These are phyloP conservation scores for Glycine tomentella DNA, from an alignment of 306 rosid species.

Conservation along the genomic window DNA sequence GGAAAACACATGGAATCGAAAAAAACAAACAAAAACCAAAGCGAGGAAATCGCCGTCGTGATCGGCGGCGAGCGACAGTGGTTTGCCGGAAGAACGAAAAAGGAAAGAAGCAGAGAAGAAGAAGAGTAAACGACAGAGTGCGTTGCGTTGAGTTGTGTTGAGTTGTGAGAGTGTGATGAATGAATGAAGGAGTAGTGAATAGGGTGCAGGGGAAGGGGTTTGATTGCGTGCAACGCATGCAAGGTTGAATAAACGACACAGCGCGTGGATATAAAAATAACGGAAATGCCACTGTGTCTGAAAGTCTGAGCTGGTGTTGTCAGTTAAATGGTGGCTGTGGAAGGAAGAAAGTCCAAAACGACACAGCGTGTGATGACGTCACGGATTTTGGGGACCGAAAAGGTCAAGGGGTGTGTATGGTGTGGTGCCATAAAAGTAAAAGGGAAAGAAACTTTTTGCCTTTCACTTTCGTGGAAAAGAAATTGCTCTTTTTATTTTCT, in stretches of 20 bases:
- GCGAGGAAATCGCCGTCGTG: slow-evolving; percentile 15
- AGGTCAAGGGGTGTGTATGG: slow-evolving; percentile 6
- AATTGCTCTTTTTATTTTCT: background rate
- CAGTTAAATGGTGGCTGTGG: slow-evolving; percentile 57
- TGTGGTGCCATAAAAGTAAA: slow-evolving; percentile 30
- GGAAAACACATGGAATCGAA: slow-evolving; percentile 51
- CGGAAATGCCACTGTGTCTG: slow-evolving; percentile 62
- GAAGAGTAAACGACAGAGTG: background rate
- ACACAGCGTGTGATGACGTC: slow-evolving; percentile 43
- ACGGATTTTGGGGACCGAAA: slow-evolving; percentile 33
- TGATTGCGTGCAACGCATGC: too few species aligned
- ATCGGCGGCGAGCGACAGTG: slow-evolving; percentile 35
- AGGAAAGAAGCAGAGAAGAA: slow-evolving; percentile 10
- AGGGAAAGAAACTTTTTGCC: slow-evolving; percentile 5
- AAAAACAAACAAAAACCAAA: background rate
- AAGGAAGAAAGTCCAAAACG: slow-evolving; percentile 45
- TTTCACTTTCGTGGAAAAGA: slow-evolving; percentile 39
- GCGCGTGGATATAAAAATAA: slow-evolving; percentile 36
- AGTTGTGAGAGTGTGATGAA: too few species aligned
- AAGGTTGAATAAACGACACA: slow-evolving; percentile 46
- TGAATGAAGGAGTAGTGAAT: slow-evolving; percentile 11
- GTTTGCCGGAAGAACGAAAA: slow-evolving; percentile 9
- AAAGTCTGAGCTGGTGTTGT: slow-evolving; percentile 50
- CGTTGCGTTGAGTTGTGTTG: background rate
- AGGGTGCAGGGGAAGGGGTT: too few species aligned